Base-by-base conservation (phyloP, 1,284 basidiomycete genomes). In the Fistulina hepatica region DNA sequence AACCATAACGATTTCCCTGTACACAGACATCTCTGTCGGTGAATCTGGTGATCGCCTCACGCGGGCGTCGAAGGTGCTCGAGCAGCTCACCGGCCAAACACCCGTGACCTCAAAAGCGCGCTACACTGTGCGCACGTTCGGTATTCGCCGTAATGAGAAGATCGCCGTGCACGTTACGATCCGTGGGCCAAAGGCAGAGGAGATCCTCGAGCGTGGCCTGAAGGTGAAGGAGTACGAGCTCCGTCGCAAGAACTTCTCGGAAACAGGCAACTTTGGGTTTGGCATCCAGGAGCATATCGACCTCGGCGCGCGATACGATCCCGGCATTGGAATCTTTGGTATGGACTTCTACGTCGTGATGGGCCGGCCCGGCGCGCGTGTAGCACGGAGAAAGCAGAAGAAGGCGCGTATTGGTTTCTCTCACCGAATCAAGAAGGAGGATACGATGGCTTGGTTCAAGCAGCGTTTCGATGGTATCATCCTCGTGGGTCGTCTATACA, bases 141-240 rank as follows among this genome's bases (percentile, higher is more conserved):
- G 90, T 63, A 98, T 99, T 73, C 89, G 95, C 63, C 88, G 94
- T 73, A 98, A 99, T 76, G 95, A 99, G 72, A 97, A 98, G 81
- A 98, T 98, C 59, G 95, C 95, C 41, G 88, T 86, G 54, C 94
- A 98, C 71, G 94, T 98, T 59, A 98, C 94, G 60, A 95, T 98
- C 69, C 91, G 94, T 52, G 94, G 94, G 36, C 94, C 94, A 56
- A 98, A 98, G 71, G 94, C 94, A 37, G 94, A 98, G 77, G 94
- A 98, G 68, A 97, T 95, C 63, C 75, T 98, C 55, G 95, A 98
- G 75, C 91, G 95, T 58, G 94, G 92, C 38, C 76, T 98, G 60
- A 98, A 97, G 71, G 94, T 98, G 58, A 98, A 98, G 81, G 94
- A 98, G 71, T 98, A 98, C 76, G 94, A 99, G 72, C 71, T 98